A percentile compares a stretch with the other conserved stretches of the same genome.
Evolutionary conservation across 2,329 filamentous ascomycete genomes (phyloP).

Genomic region (Ophiostoma sp.): DNA sequence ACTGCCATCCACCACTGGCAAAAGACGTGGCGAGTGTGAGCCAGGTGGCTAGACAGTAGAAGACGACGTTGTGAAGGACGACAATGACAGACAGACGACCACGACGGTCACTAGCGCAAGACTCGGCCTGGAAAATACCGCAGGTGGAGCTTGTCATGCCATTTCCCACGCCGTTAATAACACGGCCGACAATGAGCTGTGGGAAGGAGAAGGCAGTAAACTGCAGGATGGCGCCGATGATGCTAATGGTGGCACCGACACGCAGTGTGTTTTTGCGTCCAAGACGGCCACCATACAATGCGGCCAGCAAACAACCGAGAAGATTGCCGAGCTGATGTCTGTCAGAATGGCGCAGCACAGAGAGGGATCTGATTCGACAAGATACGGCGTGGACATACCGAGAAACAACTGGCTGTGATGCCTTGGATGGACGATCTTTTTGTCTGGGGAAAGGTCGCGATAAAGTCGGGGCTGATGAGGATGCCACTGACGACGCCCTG

Average conservation of each 20-base stretch:
- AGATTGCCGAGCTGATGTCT: background rate
- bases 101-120: constrained; percentile 10
- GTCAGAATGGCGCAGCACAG: too few relatives aligned
- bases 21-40: constrained; percentile 3
- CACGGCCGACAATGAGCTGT: constrained; percentile 10
- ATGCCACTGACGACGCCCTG: constrained; percentile 17
- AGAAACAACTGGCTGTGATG: constrained; percentile 4
- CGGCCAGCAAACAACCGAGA: constrained; percentile 9
- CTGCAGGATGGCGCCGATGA: constrained; percentile 10
- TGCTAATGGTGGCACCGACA: background rate
- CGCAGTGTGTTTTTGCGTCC: constrained; percentile 11
- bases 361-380: too few relatives aligned
- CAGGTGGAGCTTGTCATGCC: constrained; percentile 16
- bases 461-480: constrained; percentile 15
- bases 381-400: too few relatives aligned
- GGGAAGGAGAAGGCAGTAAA: constrained; percentile 4
- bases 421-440: background rate
- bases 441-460: background rate
- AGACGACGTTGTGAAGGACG: constrained; percentile 13
- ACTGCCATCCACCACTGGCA: constrained; percentile 10
- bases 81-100: constrained; percentile 7
- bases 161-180: constrained; percentile 11
- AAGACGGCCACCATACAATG: constrained; percentile 5
- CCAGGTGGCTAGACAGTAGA: constrained; percentile 12
- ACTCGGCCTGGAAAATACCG: constrained; percentile 17